Evolutionary conservation across 140 eudicot genomes (phyloP).

Genomic region (Bidens hawaiensis): DNA sequence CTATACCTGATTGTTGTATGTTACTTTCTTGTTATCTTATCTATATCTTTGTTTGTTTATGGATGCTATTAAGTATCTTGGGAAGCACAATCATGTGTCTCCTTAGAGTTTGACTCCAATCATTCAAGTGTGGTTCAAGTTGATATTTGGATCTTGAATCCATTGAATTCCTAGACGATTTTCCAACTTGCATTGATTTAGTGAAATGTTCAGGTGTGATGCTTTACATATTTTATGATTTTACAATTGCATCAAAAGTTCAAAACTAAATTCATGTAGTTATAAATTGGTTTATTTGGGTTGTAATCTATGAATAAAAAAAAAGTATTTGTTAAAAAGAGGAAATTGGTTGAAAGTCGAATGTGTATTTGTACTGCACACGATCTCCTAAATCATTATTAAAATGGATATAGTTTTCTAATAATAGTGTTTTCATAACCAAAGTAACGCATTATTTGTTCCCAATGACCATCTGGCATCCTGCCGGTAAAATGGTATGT

Average conservation of each 20-base stretch:
- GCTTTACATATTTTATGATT: background rate
- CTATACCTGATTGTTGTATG: constrained; percentile 15
- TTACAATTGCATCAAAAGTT: background rate
- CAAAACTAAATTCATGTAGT: background rate
- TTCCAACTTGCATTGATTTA: background rate
- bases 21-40: constrained; percentile 3
- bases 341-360: no score
- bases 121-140: no score
- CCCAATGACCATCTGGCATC: no score
- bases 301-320: background rate
- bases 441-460: background rate
- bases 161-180: background rate
- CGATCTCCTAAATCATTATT: background rate
- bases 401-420: background rate
- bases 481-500: background rate
- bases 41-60: constrained; percentile 3
- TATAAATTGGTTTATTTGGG: background rate
- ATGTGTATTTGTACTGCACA: no score
- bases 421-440: background rate
- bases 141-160: background rate
- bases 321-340: background rate
- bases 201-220: background rate
- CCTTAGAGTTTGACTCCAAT: background rate
- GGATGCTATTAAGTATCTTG: constrained; percentile 15
- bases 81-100: constrained; percentile 17